Evolutionary conservation across 345 rosid species (phyloP), one percentile per base, ranked within the genome.

Genomic region (Syzygium grande): DNA sequence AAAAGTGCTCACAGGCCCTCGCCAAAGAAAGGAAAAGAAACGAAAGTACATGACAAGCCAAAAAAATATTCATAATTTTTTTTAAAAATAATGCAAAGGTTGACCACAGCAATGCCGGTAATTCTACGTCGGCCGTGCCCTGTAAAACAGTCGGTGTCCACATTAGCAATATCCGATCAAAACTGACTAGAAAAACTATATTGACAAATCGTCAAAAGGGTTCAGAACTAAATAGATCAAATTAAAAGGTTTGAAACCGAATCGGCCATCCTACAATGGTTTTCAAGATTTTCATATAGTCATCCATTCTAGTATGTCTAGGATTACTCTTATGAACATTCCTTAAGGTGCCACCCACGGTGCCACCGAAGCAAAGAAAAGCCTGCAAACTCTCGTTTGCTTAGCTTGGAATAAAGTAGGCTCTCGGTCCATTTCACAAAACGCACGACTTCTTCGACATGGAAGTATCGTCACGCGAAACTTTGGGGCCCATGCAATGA

Each of bases 141-240:
- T 7, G 46, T 43, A 43, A 6, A 6, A 43, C 1, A 12, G 8
- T 9, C 9, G 13, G 15, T 7, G 17, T n/a, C 68, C 11, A n/a
- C 34, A n/a, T n/a, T 1, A 6, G 4, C 14, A n/a, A n/a, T 13
- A 27, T 61, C 2, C 17, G 4, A 3, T 10, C 27, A 56, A 56
- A 56, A 56, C 5, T 9, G 59, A 5, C 6, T 4, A 21, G 7
- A 22, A 68, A 19, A 21, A 68, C 38, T 2, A 68, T 8, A 34
- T 68, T 34, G 25, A 0, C 13, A 34, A 68, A 68, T 68, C 0
- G 0, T 68, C 11, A 3, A 17, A 17, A 68, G 9, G 0, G 22
- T 34, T 68, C 9, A 68, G 0, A 7, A 34, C 0, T 0, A 12
- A 4, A 9, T 17, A 17, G 0, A 13, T 1, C 4, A 3, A 68